phyloP scores from a whole-genome alignment of 768 basidiomycete species.

The Boletus tomentosulus region DNA sequence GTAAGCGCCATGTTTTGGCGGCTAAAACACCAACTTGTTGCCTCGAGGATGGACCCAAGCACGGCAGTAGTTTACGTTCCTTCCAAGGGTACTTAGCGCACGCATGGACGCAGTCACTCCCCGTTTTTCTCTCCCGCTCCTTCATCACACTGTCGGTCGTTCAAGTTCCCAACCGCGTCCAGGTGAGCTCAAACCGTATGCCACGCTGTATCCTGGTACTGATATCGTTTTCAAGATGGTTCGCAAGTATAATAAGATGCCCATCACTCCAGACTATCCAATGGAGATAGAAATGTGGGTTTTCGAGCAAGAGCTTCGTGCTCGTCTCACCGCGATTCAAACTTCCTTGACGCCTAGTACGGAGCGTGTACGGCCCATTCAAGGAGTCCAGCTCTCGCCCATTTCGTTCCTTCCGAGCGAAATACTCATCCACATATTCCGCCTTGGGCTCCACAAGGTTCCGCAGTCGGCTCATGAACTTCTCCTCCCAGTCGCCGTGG shows the following conservation, averaged over 20 bases:
- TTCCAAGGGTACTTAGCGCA: neutral
- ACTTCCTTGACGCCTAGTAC: neutral
- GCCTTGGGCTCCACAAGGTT: neutral
- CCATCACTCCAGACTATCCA: neutral
- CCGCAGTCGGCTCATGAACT: neutral
- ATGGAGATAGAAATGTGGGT: neutral
- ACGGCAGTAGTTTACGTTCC: neutral
- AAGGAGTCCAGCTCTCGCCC: conserved; percentile 13
- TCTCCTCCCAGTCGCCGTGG: conserved; percentile 1
- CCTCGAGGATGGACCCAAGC: neutral
- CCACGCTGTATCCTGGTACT: neutral
- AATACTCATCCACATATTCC: conserved; percentile 13
- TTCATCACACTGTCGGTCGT: neutral
- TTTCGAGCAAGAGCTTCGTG: neutral
- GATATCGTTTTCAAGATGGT: conserved; percentile 2
- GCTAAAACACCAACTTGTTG: neutral
- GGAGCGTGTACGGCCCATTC: neutral
- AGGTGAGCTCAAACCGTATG: neutral
- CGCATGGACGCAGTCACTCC: neutral
- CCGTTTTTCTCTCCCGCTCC: neutral
- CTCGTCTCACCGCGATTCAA: neutral
- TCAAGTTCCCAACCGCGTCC: neutral
- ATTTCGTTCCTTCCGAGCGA: conserved; percentile 20
- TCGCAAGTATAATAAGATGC: neutral
- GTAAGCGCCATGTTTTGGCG: no score